Percentiles rank a stretch among this genome's conserved stretches.
These are phyloP conservation scores for Apodospora peruviana DNA, from an alignment of 495 filamentous ascomycete species.

Conservation along the genomic window DNA sequence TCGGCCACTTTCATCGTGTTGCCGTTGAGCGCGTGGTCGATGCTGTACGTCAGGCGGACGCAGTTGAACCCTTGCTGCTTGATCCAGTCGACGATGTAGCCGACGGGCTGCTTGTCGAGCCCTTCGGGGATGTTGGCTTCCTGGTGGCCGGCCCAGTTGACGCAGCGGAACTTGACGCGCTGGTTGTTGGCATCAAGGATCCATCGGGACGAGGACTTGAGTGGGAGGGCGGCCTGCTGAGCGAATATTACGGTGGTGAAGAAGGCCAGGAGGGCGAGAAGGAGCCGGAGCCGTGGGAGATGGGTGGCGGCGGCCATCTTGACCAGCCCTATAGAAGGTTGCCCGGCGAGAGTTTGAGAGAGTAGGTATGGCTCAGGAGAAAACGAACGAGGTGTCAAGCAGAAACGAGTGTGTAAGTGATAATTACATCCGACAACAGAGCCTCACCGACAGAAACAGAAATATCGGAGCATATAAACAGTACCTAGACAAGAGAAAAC, in stretches of 20 bases:
- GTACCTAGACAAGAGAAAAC: no score
- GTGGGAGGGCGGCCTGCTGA: constrained; percentile 25
- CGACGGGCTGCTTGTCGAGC: constrained; percentile 39
- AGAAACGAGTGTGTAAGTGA: no score
- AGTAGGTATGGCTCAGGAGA: no score
- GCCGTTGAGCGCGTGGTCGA: constrained; percentile 44
- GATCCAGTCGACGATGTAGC: constrained; percentile 39
- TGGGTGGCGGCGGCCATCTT: no score
- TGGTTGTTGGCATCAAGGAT: constrained; percentile 41
- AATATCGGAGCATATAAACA: no score
- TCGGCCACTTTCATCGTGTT: constrained; percentile 25
- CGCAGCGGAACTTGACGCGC: constrained; percentile 46
- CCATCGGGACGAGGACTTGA: constrained; percentile 42
- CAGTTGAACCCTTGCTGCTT: constrained; percentile 44
- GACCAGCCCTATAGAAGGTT: no score
- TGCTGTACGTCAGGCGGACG: constrained; percentile 48
- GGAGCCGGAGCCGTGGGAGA: no score
- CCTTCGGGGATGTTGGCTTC: constrained; percentile 47
- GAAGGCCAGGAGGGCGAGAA: constrained; percentile 13
- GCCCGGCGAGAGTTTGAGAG: no score
- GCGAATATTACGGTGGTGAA: constrained; percentile 17
- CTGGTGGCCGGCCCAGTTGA: constrained; percentile 48
- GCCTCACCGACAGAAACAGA: no score
- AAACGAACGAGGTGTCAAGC: no score
- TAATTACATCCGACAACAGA: no score